A percentile compares a stretch with the other conserved stretches of the same genome.
These are phyloP conservation scores for Mycena polygramma DNA, from an alignment of 768 basidiomycete species.

Conservation along the genomic window DNA sequence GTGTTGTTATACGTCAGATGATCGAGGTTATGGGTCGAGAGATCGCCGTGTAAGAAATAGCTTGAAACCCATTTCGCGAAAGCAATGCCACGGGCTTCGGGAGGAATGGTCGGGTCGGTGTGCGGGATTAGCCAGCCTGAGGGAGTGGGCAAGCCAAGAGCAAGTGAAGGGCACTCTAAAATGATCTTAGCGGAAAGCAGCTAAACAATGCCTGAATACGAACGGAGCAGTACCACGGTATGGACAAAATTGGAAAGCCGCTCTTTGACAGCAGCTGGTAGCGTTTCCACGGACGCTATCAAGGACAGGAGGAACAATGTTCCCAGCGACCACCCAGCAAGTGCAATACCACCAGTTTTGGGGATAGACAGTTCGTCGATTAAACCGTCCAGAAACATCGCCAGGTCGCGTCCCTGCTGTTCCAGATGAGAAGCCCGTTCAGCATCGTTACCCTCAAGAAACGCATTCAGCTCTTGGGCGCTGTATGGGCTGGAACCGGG, in stretches of 20 bases:
- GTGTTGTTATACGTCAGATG: conserved; percentile 23
- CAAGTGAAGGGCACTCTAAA: conserved; percentile 42
- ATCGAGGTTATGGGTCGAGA: conserved; percentile 27
- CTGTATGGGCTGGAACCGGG: conserved; percentile 48
- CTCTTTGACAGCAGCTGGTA: conserved; percentile 34
- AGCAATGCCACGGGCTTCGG: conserved; percentile 33
- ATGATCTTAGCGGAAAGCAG: neutral
- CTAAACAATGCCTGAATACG: neutral
- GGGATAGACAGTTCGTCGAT: conserved; percentile 40
- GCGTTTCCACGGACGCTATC: conserved; percentile 38
- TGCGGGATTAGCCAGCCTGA: conserved; percentile 40
- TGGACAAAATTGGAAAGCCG: conserved; percentile 41
- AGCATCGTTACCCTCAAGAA: conserved; percentile 33
- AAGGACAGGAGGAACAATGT: conserved; percentile 40
- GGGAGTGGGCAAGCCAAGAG: conserved; percentile 35
- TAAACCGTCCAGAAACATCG: conserved; percentile 45
- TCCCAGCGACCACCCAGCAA: conserved; percentile 50
- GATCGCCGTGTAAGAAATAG: conserved; percentile 37
- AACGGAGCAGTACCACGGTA: conserved; percentile 42
- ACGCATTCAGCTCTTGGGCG: conserved; percentile 38
- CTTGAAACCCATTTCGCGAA: conserved; percentile 43
- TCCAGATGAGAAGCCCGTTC: conserved; percentile 39
- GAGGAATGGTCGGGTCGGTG: conserved; percentile 39
- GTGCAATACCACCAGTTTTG: conserved; percentile 38
- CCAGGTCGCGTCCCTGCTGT: conserved; percentile 46